Percentiles rank a stretch among this genome's conserved stretches.
These are phyloP conservation scores for Candida stauntonica DNA, from an alignment of 805 yeast genomes.

Conservation along the genomic window DNA sequence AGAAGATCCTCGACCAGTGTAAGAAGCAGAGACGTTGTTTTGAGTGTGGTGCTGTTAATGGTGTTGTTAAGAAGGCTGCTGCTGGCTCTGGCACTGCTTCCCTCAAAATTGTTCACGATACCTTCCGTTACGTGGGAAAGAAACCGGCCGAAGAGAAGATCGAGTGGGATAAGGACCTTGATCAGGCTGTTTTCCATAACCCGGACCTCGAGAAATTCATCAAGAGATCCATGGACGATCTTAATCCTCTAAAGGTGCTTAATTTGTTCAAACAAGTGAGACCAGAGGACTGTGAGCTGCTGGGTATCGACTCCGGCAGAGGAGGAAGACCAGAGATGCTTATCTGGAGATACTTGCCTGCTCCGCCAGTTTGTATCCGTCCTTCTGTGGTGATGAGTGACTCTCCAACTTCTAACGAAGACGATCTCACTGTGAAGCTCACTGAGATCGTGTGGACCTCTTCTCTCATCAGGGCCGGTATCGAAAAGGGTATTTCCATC, in stretches of 20 bases:
- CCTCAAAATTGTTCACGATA: conserved; percentile 89
- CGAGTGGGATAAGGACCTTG: conserved; percentile 84
- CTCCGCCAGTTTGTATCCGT: conserved; percentile 98
- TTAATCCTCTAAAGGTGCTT: conserved; percentile 86
- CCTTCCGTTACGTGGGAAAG: conserved; percentile 93
- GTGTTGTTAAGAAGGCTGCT: conserved; percentile 95
- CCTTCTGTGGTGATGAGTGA: conserved; percentile 95
- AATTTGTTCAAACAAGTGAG: conserved; percentile 81
- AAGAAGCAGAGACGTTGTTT: conserved; percentile 92
- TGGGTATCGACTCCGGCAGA: conserved; percentile 83
- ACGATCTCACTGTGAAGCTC: conserved; percentile 91
- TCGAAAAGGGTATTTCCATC: conserved; percentile 90
- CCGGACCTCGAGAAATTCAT: conserved; percentile 88
- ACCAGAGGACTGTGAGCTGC: conserved; percentile 85
- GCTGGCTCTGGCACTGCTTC: conserved; percentile 92
- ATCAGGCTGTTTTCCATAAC: conserved; percentile 62
- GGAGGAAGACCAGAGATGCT: conserved; percentile 96
- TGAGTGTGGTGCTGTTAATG: conserved; percentile 83
- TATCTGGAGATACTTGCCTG: conserved; percentile 95
- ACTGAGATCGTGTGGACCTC: conserved; percentile 97
- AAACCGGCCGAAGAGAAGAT: conserved; percentile 79
- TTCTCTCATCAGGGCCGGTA: conserved; percentile 89
- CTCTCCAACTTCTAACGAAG: conserved; percentile 88
- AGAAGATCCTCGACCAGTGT: conserved; percentile 83
- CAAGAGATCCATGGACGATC: conserved; percentile 85